phyloP scores from a whole-genome alignment of 179 eudicot genomes.

The Silene coronaria region DNA sequence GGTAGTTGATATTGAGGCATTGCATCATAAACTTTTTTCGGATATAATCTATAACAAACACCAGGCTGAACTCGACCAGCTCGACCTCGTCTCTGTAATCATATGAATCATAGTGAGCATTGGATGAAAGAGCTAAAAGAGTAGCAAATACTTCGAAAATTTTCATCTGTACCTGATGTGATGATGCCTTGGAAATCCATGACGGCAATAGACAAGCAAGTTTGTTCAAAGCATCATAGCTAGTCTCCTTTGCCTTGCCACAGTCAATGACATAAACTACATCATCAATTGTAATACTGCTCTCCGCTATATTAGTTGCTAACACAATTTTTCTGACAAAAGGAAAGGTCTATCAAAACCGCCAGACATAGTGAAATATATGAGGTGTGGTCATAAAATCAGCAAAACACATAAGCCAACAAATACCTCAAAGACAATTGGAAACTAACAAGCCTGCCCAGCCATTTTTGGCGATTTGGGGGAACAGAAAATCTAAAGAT shows the following conservation, averaged over 20 bases:
- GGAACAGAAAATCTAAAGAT: background rate
- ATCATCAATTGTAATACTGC: conserved; percentile 95
- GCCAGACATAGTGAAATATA: background rate
- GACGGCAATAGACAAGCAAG: conserved; percentile 96
- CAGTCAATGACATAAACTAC: conserved; percentile 92
- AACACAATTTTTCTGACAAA: conserved; percentile 75
- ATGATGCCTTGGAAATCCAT: conserved; percentile 98
- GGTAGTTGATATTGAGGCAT: conserved; percentile 94
- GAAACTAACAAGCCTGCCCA: conserved; percentile 4
- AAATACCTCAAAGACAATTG: background rate
- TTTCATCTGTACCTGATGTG: conserved; percentile 69
- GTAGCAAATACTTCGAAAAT: background rate
- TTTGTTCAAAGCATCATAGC: conserved; percentile 96
- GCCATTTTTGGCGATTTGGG: too few species aligned
- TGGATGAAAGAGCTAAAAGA: background rate
- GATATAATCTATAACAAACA: conserved; percentile 85
- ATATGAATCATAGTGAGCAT: conserved; percentile 16
- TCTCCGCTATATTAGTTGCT: conserved; percentile 96
- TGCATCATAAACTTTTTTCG: conserved; percentile 70
- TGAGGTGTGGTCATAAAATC: background rate
- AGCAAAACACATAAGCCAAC: background rate
- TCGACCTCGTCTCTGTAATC: conserved; percentile 88
- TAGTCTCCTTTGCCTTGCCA: conserved; percentile 98
- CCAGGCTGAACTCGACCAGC: conserved; percentile 99
- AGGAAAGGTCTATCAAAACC: background rate